Evolutionary conservation across 148 eudicot genomes (phyloP), one percentile per base, ranked within the genome.

Genomic region (Amaranthus cruentus): DNA sequence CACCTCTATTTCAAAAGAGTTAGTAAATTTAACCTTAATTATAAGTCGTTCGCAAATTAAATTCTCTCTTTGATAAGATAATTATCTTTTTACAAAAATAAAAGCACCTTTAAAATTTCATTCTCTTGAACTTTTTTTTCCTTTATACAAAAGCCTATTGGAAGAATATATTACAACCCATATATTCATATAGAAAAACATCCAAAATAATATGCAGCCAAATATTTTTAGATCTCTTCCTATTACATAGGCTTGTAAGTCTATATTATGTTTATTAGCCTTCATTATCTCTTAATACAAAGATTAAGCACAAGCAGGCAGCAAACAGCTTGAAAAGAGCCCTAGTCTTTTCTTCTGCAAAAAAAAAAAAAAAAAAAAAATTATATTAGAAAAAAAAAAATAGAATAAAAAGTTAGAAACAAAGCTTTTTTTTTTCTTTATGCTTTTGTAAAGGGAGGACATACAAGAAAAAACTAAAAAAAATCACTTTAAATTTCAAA

Each of bases 341-440:
- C 93, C 87, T 68, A 81, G 79, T 75, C 85, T 79, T 76, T 77
- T 89, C 86, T 86, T 89, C 94, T 89, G 91, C 90, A 76, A 76
- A 65, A 72, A 7, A 3, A 64, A 57, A 77, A 48, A 48, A 66
- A 66, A 66, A 9, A 42, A 14, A 14, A 6, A 0, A 42, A 2
- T 10, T 44, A 1, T 28, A 28, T 28, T 28, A 28, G 38, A 28
- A 28, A 74, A 62, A 3, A 3, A 49, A 9, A 49, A 7, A 28
- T 28, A 28, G n/a, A 49, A 47, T 7, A 18, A 66, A 54, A 54
- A 62, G 9, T 5, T 49, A 55, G 57, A 8, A n/a, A 73, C 47
- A n/a, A 52, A 69, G 18, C 13, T 66, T 46, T 60, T 6, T 11
- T 43, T 50, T 4, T 66, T 28, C 38, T 28, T 28, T 28, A 28